Evolutionary conservation across 2,329 filamentous ascomycete genomes (phyloP).

Genomic region (Tolypocladium ovalisporum): DNA sequence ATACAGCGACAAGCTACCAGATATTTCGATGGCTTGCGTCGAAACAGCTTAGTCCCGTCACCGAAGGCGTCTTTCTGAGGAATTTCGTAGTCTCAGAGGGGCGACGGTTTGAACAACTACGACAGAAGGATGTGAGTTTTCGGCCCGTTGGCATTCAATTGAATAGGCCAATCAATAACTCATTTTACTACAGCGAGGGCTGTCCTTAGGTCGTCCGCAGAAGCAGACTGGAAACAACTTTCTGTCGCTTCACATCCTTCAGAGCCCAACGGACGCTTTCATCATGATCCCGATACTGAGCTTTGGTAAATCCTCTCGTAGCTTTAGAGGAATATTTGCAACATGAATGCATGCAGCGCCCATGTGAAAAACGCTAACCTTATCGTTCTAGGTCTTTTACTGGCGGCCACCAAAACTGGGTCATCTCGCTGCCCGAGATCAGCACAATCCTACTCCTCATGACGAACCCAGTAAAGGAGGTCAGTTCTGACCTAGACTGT

Average conservation of each 20-base stretch:
- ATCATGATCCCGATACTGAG: background rate
- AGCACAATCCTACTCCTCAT: background rate
- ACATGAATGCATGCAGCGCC: background rate
- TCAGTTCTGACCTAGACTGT: background rate
- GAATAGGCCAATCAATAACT: background rate
- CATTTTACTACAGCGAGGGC: background rate
- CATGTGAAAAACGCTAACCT: background rate
- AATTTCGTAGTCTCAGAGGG: background rate
- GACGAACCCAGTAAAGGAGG: background rate
- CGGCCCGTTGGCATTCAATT: background rate
- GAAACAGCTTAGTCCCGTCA: background rate
- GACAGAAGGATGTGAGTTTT: background rate
- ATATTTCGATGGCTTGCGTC: background rate
- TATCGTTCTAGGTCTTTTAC: background rate
- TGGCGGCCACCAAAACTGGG: background rate
- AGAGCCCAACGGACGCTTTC: background rate
- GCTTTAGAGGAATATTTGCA: background rate
- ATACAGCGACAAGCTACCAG: background rate
- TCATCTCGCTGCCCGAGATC: background rate
- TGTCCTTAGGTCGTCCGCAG: background rate
- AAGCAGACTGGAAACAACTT: background rate
- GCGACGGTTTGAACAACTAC: background rate
- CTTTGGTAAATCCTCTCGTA: background rate
- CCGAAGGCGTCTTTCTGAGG: background rate
- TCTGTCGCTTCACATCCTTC: background rate